Evolutionary conservation across 352 stramenopile genomes (phyloP), one percentile per base, ranked within the genome.

Genomic region (Peronospora destructor): DNA sequence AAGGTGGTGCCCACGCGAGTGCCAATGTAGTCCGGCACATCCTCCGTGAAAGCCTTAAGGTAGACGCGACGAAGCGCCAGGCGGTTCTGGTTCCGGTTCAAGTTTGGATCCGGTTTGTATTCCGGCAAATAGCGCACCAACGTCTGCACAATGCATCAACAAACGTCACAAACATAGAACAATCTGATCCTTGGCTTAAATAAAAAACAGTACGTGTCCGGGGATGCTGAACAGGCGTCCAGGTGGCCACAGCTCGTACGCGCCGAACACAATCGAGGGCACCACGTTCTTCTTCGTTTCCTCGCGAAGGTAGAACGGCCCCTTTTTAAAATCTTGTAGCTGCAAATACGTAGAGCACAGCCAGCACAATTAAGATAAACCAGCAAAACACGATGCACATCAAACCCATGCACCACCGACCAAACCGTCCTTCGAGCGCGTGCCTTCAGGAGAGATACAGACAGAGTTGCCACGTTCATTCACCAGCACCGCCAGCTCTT

Each of bases 241-340:
- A 41, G 79, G 79, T 12, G 82, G 68, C 82, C 82, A 92, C 21
- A 89, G 59, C 39, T 92, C 82, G 56, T 85, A 92, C 12, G 82
- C 82, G 53, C 82, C 82, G 53, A 84, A 88, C 4, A 92, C 71
- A 14, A 92, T 66, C 4, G 74, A 72, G 7, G 82, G 82, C 17
- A 89, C 59, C 2, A 92, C 74, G 42, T 85, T 84, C 71, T 88
- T 89, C 49, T 86, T 84, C 32, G 76, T 89, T 49, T 90, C 79
- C 17, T 89, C 77, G 21, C 76, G 75, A 46, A 92, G 50, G 52
- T 92, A 91, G 57, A 92, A 92, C 21, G 82, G 82, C 1, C 82
- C 82, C 49, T 92, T 92, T 63, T 92, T 92, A 58, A 92, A 92
- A 37, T 89, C 77, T 68, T 89, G 76, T 23, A 92, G 61, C 76